Percentiles rank a stretch among this genome's conserved stretches.
These are phyloP conservation scores for Trichaptum fuscoviolaceum DNA, from an alignment of 768 basidiomycete species.

Conservation along the genomic window DNA sequence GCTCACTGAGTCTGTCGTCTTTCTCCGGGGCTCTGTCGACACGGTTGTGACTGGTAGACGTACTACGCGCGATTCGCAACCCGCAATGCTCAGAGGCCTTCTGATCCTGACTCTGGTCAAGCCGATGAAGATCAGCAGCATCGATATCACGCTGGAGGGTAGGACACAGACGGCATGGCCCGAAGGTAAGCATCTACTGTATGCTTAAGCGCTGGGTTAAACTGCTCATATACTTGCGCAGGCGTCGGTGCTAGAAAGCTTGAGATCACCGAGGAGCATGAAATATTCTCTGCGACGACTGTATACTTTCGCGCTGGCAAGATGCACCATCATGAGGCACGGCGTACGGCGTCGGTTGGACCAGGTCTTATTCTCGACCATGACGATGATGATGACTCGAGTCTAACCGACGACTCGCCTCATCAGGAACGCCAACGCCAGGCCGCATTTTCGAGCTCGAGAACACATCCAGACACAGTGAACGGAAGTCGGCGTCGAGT, in stretches of 20 bases:
- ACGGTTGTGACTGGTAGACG: conserved; percentile 27
- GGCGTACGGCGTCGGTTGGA: conserved; percentile 44
- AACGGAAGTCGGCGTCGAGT: not conserved
- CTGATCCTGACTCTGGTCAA: conserved; percentile 63
- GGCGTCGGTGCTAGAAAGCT: conserved; percentile 67
- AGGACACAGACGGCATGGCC: conserved; percentile 72
- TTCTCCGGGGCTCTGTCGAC: conserved; percentile 37
- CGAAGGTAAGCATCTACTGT: conserved; percentile 55
- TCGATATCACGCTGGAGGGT: conserved; percentile 75
- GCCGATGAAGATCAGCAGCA: conserved; percentile 80
- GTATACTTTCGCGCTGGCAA: conserved; percentile 67
- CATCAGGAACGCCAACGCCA: not conserved
- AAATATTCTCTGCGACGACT: conserved; percentile 63
- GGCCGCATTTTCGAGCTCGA: not conserved
- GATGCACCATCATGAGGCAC: conserved; percentile 32
- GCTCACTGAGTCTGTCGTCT: conserved; percentile 54
- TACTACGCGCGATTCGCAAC: conserved; percentile 24
- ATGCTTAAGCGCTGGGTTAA: conserved; percentile 4
- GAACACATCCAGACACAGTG: not conserved
- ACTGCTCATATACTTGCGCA: conserved; percentile 15
- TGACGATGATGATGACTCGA: conserved; percentile 27
- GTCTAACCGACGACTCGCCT: conserved; percentile 13
- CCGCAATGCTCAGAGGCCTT: conserved; percentile 60
- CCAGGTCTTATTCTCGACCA: conserved; percentile 43
- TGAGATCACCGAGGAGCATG: conserved; percentile 75